Evolutionary conservation across 2,329 filamentous ascomycete species (phyloP), one percentile per base, ranked within the genome.

Genomic region (Lachnellula occidentalis): DNA sequence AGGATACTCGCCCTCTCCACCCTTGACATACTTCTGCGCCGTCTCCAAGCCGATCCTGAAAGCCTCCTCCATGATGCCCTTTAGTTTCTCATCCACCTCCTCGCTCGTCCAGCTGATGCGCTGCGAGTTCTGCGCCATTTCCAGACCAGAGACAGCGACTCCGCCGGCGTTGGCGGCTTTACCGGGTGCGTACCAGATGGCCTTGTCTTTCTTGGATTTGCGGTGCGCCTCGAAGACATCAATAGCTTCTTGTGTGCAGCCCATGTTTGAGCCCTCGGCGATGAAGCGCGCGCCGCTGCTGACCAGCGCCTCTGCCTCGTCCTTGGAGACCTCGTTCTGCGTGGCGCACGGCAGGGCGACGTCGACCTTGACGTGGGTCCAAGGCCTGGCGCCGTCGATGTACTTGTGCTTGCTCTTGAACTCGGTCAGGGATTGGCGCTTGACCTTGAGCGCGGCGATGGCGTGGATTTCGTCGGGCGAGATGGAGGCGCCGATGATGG

Each of bases 221-320:
- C 92, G 82, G 67, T 85, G 78, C 17, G 79, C 81, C 82, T 97
- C 92, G 72, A 97, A 97, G 62, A 90, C 78, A 68, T 96, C 88
- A 68, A 99, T 96, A 64, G 92, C 92, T 62, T 88, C 91, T 75
- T 94, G 90, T 34, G 92, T 96, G 80, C 91, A 96, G 61, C 94
- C 94, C 94, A 99, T 97, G 84, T 97, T 97, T 76, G 88, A 94
- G 54, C 94, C 94, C 78, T 99, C 94, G 55, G 94, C 94, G 63
- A 97, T 86, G 78, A 90, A 95, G 71, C 86, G 83, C 69, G 81
- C 82, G 64, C 92, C 92, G 56, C 81, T 81, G 48, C 80, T 80
- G 56, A 96, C 83, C 45, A 97, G 83, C 17, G 82, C 84, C 76
- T 90, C 78, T 51, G 92, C 94, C 79, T 99, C 94, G 67, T 94